Evolutionary conservation across 2,329 filamentous ascomycete species (phyloP).

Genomic region (Stagonosporopsis rhizophila): DNA sequence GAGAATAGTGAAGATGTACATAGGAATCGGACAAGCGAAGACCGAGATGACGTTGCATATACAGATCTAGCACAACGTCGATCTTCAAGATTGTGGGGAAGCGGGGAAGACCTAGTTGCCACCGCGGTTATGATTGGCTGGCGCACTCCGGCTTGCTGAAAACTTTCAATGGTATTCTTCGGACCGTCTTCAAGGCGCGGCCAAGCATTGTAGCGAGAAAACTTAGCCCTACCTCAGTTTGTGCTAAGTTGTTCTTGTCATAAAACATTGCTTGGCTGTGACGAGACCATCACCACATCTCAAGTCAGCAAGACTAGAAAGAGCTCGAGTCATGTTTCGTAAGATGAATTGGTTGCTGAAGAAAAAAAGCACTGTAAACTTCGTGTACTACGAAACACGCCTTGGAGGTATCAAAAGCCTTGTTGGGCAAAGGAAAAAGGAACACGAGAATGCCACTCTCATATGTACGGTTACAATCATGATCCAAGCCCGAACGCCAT

Average conservation of each 20-base stretch:
- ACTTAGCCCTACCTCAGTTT: neutral
- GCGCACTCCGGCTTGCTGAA: neutral
- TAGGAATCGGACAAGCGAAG: slow-evolving; percentile 7
- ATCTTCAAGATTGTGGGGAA: slow-evolving; percentile 15
- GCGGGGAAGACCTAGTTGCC: slow-evolving; percentile 1
- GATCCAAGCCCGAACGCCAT: neutral
- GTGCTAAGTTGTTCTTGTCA: too few relatives aligned
- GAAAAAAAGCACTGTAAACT: neutral
- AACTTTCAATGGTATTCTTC: neutral
- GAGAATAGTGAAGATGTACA: neutral
- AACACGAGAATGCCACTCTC: neutral
- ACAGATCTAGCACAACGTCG: neutral
- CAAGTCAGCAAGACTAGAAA: neutral
- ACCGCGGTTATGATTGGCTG: neutral
- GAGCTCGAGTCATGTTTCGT: neutral
- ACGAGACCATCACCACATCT: neutral
- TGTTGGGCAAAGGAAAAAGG: neutral
- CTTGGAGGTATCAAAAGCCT: neutral
- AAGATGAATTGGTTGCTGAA: neutral
- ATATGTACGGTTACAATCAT: neutral
- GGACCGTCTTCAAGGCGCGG: neutral
- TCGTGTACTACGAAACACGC: neutral
- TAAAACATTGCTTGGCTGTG: neutral
- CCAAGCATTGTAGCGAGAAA: slow-evolving; percentile 4
- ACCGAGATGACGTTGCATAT: slow-evolving; percentile 14